Evolutionary conservation across 495 filamentous ascomycete genomes (phyloP), one percentile per base, ranked within the genome.

Genomic region (Podospora conica): DNA sequence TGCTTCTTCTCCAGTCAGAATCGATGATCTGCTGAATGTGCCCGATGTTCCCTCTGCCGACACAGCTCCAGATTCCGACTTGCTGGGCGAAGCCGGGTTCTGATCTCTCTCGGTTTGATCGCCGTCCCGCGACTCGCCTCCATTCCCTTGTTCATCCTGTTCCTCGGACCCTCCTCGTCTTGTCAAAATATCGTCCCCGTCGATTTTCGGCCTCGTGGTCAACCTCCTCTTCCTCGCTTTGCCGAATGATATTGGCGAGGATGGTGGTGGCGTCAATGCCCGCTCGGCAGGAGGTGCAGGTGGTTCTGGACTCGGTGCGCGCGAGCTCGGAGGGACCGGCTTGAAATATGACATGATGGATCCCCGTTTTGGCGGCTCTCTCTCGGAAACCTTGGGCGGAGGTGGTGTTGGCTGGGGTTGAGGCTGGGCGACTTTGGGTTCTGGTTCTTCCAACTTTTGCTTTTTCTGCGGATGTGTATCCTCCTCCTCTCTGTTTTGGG

Each of bases 311-410:
- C 40, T 12, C 6, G 71, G 56, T 31, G 28, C 53, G 22, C 54
- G 70, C 15, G 73, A 64, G 18, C 27, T 58, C 9, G 73, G 53
- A 3, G 73, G 64, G 7, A 67, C 11, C 8, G 74, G 70, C 61
- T 74, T 77, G 65, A 82, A 82, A 69, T 80, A 82, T 21, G 74
- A 75, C 11, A 76, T 64, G 55, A 82, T 82, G 29, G 79, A 78
- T 1, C 74, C 73, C 40, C 75, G 73, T 58, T 73, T 77, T 1
- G 65, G 61, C 3, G 66, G 68, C 1, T 31, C 59, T 0, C 56
- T 61, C 3, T 9, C 29, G 0, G 48, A 63, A 9, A 29, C 55
- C 24, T 63, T 58, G 2, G 33, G 55, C 8, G 54, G 27, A 29
- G 27, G 40, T 11, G 59, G 59, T 57, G 33, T 33, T 21, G 55